Evolutionary conservation across 140 eudicot genomes (phyloP), one percentile per base, ranked within the genome.

Genomic region (Anethum foeniculum): DNA sequence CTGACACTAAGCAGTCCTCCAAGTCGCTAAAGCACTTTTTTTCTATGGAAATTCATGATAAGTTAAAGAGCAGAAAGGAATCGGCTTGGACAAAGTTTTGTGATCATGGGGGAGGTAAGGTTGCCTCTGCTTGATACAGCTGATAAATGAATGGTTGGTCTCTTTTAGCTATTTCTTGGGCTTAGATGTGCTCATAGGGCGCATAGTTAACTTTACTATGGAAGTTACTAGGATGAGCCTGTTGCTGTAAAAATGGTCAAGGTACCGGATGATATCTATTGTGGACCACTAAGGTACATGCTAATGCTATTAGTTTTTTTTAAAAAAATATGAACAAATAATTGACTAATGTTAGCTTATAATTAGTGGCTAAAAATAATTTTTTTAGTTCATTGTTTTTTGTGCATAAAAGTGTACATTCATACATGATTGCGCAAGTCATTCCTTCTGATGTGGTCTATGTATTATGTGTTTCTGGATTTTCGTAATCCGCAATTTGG

Each of bases 101-200:
- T 83, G 98, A 94, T 80, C 89, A 89, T 83, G 92, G 90, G 71
- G 96, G 91, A 60, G 96, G 98, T 79, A 90, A 83, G 81, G 98
- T 94, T 69, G 88, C 87, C 15, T 84, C 96, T 46, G 96, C n/a
- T 94, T 21, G 98, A 90, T 75, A 77, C 90, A 54, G 89, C 82
- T 30, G 97, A 94, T 62, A 96, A 88, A 82, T 78, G 77, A 78
- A 84, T 84, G 90, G 93, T 90, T 84, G 97, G 91, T 85, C 97
- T 88, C 79, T 93, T 97, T 0, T 81, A 93, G 96, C 86, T 93
- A 46, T 87, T 88, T 28, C 85, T 94, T 41, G 98, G 98, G 47
- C 90, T 82, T 77, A 89, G 90, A 75, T 94, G 92, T 87, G 98
- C 98, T 82, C 93, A 92, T 81, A 97, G 98, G 48, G 98, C 97